These are phyloP conservation scores for Leccinum disarticulatum DNA, from an alignment of 768 basidiomycete species.

Conservation along the genomic window DNA sequence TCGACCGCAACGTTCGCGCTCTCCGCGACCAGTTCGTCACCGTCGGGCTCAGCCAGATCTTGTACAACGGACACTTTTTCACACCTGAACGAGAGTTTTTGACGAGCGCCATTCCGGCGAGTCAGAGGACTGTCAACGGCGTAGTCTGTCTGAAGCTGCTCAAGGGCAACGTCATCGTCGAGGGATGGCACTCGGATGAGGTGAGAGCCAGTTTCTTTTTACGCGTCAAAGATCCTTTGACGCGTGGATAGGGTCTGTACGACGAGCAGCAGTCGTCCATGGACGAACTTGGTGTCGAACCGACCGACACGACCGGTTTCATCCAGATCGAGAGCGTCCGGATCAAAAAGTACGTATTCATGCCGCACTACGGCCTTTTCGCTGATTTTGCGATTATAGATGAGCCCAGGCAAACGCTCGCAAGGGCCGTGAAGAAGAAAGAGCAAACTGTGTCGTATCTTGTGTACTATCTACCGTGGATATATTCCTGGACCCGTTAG, in stretches of 20 bases:
- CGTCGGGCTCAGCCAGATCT: slow-evolving; percentile 78
- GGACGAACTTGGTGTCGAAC: slow-evolving; percentile 99
- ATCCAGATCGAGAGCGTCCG: slow-evolving; percentile 98
- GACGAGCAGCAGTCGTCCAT: slow-evolving; percentile 95
- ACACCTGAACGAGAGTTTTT: slow-evolving; percentile 97
- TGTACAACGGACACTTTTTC: slow-evolving; percentile 99
- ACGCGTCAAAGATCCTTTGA: neutral
- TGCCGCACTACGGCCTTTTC: neutral
- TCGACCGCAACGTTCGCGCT: slow-evolving; percentile 95
- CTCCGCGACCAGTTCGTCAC: slow-evolving; percentile 96
- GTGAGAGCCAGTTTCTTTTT: neutral
- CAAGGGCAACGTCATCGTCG: slow-evolving; percentile 94
- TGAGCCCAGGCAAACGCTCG: slow-evolving; percentile 88
- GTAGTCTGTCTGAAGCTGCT: slow-evolving; percentile 86
- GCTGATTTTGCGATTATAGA: slow-evolving; percentile 37
- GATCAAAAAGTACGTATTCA: slow-evolving; percentile 81
- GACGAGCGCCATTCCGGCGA: slow-evolving; percentile 85
- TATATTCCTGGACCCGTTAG: no score
- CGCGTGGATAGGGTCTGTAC: slow-evolving; percentile 71
- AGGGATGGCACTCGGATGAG: no score
- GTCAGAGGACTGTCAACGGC: slow-evolving; percentile 96
- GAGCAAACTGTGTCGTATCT: no score
- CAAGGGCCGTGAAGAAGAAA: no score
- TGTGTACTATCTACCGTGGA: no score
- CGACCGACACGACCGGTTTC: slow-evolving; percentile 93